These are phyloP conservation scores for Acanthamoeba rhysodes DNA, from an alignment of 208 protist species.

Conservation along the genomic window DNA sequence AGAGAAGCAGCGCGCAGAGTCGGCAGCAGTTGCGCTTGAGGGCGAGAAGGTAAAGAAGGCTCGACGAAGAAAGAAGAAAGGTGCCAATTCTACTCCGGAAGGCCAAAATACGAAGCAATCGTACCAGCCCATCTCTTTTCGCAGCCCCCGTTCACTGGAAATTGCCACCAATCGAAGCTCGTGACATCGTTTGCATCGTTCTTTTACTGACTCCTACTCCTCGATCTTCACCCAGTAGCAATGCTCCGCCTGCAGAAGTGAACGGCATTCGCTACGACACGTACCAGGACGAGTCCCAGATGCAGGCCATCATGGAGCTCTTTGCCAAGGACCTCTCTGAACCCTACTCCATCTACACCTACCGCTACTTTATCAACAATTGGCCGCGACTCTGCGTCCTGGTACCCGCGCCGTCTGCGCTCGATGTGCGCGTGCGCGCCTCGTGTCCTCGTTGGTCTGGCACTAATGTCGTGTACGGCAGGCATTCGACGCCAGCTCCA, in stretches of 20 bases:
- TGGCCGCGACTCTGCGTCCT: conserved; percentile 97
- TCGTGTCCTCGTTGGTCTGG: conserved; percentile 28
- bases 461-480: not conserved
- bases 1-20: not conserved
- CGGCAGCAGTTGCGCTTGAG: not conserved
- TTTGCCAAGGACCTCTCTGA: conserved; percentile 97
- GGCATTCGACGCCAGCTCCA: conserved; percentile 57
- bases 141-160: no score
- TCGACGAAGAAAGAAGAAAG: conserved; percentile 27
- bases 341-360: conserved; percentile 99
- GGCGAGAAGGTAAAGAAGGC: conserved; percentile 36
- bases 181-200: no score
- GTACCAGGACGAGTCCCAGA: conserved; percentile 88
- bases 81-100: not conserved
- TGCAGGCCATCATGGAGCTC: conserved; percentile 95
- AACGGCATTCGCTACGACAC: conserved; percentile 58
- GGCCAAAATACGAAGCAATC: not conserved
- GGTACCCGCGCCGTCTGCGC: conserved; percentile 43
- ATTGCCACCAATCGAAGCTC: no score
- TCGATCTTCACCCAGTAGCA: not conserved
- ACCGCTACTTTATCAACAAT: conserved; percentile 98
- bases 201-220: no score
- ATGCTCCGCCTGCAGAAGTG: not conserved
- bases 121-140: not conserved
- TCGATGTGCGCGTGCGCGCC: not conserved